Evolutionary conservation across 371 early-diverging fungal genomes (phyloP), one percentile per base, ranked within the genome.

Genomic region (Circinella minor): DNA sequence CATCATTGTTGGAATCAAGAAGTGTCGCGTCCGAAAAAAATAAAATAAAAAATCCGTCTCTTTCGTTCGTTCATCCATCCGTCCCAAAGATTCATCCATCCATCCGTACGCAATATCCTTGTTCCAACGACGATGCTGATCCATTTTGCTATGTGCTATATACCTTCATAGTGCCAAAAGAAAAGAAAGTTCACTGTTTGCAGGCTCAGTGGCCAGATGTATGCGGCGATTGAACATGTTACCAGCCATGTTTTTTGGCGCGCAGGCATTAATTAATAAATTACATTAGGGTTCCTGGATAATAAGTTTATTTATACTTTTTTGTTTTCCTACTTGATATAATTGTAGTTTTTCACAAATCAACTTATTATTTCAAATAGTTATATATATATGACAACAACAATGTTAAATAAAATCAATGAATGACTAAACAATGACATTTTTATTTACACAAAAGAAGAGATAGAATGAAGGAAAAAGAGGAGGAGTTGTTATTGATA

Each of bases 21-120:
- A 57, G 57, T 57, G n/a, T 11, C 57, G 57, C 43, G 43, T 43
- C 11, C 43, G 43, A 43, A 43, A 43, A 43, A 11, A 43, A 43
- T 9, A 27, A 27, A 27, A 43, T 27, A 5, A 34, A 57, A 57
- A 57, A 57, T 47, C 37, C 65, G 51, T 65, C 18, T 36, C 27
- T 27, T 27, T 27, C 37, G 36, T 51, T 49, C 10, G 37, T 36
- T 18, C 36, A 65, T 38, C 55, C 49, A 65, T 65, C 65, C 55
- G 51, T 65, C 27, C 27, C 27, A 27, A 27, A 48, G n/a, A 63
- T 27, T 38, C 65, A 77, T 65, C 69, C 64, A 70, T 66, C 66
- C 60, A 75, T 71, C 46, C 70, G 71, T 73, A 72, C 77, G 18
- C 46, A n/a, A 10, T 20, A 34, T 48, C 48, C 64, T 47, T 65